These are phyloP conservation scores for Boletus pseudopeckii DNA, from an alignment of 768 basidiomycete genomes.

Conservation along the genomic window DNA sequence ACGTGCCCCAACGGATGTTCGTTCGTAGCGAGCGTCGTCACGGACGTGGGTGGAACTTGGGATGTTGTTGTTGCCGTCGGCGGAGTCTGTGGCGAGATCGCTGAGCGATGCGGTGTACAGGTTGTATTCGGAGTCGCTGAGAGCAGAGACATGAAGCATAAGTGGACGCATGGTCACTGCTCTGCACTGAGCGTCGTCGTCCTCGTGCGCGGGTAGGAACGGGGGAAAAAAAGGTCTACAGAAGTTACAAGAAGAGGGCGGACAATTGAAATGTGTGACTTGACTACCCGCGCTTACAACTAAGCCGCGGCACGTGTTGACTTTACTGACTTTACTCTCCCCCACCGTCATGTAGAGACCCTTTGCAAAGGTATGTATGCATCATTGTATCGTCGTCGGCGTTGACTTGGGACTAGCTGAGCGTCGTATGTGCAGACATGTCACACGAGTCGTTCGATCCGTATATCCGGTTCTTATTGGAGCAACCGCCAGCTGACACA, in stretches of 20 bases:
- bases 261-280: background rate
- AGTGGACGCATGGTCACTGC: slow-evolving; percentile 53
- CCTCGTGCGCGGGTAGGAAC: background rate
- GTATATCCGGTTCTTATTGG: background rate
- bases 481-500: background rate
- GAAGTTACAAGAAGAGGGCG: background rate
- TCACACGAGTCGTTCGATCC: background rate
- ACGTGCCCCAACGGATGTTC: slow-evolving; percentile 50
- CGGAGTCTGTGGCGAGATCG: slow-evolving; percentile 44
- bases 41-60: slow-evolving; percentile 6
- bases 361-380: background rate
- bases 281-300: background rate
- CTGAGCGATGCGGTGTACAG: slow-evolving; percentile 60
- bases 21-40: slow-evolving; percentile 53
- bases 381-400: background rate
- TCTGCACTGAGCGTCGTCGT: background rate
- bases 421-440: slow-evolving; percentile 8
- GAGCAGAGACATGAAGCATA: slow-evolving; percentile 69
- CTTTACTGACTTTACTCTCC: background rate
- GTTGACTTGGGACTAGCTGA: background rate
- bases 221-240: background rate
- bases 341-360: background rate
- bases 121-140: slow-evolving; percentile 68
- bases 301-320: slow-evolving; percentile 11
- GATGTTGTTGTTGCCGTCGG: slow-evolving; percentile 16